phyloP scores from a whole-genome alignment of 2,329 filamentous ascomycete species.

The Chaetomium olivaceum region DNA sequence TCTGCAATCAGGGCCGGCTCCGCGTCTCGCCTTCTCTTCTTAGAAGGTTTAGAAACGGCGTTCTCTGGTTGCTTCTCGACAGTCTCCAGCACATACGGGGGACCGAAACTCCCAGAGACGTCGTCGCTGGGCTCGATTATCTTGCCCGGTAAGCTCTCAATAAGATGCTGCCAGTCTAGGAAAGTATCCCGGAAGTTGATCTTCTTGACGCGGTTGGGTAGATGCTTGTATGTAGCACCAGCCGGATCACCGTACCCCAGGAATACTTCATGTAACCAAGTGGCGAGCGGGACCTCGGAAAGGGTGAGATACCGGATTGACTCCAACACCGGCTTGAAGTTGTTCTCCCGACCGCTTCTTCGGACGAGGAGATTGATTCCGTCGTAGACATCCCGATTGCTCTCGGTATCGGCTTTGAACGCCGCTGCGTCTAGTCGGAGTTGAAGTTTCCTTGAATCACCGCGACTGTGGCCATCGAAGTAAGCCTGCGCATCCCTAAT shows the following conservation, averaged over 20 bases:
- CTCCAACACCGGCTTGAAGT: constrained; percentile 91
- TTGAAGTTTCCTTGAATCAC: constrained; percentile 68
- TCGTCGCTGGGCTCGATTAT: constrained; percentile 76
- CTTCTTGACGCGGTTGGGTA: constrained; percentile 73
- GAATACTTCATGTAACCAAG: constrained; percentile 96
- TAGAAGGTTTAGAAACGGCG: constrained; percentile 61
- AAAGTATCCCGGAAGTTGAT: constrained; percentile 95
- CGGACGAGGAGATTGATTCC: constrained; percentile 83
- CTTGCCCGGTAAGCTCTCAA: constrained; percentile 86
- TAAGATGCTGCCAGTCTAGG: constrained; percentile 89
- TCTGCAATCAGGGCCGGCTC: constrained; percentile 65
- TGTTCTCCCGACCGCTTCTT: constrained; percentile 86
- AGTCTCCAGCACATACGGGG: constrained; percentile 82
- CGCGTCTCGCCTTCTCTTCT: constrained; percentile 82
- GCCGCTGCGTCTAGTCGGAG: constrained; percentile 77
- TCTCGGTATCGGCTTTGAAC: constrained; percentile 77
- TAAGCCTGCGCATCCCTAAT: constrained; percentile 65
- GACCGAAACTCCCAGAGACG: constrained; percentile 72
- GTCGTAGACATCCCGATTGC: constrained; percentile 78
- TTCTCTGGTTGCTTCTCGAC: constrained; percentile 55
- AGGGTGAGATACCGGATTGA: constrained; percentile 85
- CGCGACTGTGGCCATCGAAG: constrained; percentile 62
- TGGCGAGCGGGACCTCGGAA: constrained; percentile 80
- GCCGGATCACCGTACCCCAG: constrained; percentile 94
- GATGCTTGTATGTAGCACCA: constrained; percentile 79